Evolutionary conservation across 176 grass and related monocot species (phyloP).

Genomic region (barley (Hordeum vulgare)): DNA sequence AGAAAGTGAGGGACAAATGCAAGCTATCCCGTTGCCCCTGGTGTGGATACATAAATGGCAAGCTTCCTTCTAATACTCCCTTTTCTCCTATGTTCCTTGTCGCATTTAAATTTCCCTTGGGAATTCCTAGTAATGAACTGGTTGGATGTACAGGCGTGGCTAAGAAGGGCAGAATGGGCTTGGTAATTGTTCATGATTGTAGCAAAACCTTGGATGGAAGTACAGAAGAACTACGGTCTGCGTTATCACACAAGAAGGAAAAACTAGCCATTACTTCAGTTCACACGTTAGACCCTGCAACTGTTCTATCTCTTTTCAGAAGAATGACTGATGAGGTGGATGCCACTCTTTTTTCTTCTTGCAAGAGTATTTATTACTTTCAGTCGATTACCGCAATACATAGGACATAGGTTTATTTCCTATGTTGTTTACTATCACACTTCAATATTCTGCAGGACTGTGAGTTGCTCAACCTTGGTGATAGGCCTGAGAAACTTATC

Average conservation of each 20-base stretch:
- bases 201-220: conserved; percentile 59
- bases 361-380: conserved; percentile 12
- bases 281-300: conserved; percentile 47
- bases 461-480: conserved; percentile 86
- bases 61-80: neutral
- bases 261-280: conserved; percentile 37
- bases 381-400: neutral
- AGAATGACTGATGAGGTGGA: conserved; percentile 76
- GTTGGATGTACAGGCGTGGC: conserved; percentile 53
- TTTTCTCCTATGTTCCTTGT: neutral
- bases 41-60: conserved; percentile 71
- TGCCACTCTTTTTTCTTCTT: neutral
- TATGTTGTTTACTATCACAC: neutral
- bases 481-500: conserved; percentile 85
- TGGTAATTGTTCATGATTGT: conserved; percentile 70
- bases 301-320: conserved; percentile 60
- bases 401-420: neutral
- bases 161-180: conserved; percentile 61
- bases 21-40: conserved; percentile 62
- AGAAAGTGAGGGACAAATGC: conserved; percentile 86
- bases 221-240: conserved; percentile 45
- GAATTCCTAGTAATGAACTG: neutral
- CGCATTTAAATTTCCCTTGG: neutral
- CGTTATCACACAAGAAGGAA: conserved; percentile 63
- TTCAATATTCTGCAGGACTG: conserved; percentile 61